phyloP scores from a whole-genome alignment of 1,139 yeast genomes.

The Ogataea hybrid region DNA sequence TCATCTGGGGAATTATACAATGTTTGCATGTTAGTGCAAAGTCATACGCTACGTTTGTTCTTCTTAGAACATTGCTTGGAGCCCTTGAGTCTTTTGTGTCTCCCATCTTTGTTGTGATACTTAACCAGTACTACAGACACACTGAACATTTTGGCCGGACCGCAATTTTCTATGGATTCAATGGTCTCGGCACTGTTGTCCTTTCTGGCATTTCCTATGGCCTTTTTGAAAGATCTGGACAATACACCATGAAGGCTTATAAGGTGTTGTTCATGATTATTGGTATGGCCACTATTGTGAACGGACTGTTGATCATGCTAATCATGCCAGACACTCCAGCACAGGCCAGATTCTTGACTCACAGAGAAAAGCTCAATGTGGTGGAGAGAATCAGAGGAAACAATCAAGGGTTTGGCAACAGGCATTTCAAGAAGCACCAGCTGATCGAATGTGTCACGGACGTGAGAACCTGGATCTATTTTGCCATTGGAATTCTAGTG shows the following conservation, averaged over 20 bases:
- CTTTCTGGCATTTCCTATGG: conserved; percentile 23
- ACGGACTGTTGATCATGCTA: conserved; percentile 45
- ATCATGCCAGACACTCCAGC: conserved; percentile 58
- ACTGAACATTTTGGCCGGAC: conserved; percentile 28
- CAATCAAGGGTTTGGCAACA: conserved; percentile 32
- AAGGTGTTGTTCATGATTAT: conserved; percentile 43
- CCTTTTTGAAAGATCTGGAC: conserved; percentile 24
- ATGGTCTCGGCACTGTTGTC: conserved; percentile 26
- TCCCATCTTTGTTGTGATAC: conserved; percentile 30
- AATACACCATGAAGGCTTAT: conserved; percentile 41
- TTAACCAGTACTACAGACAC: conserved; percentile 28
- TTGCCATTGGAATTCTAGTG: conserved; percentile 37
- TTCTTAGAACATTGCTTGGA: conserved; percentile 37
- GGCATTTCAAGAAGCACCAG: conserved; percentile 34
- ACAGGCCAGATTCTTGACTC: conserved; percentile 51
- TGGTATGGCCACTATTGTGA: conserved; percentile 38
- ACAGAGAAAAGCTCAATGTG: conserved; percentile 34
- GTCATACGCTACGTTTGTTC: conserved; percentile 35
- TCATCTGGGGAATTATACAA: conserved; percentile 23
- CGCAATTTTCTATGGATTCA: conserved; percentile 25
- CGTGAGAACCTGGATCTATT: conserved; percentile 32
- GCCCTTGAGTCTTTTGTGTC: conserved; percentile 32
- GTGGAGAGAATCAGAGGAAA: conserved; percentile 34
- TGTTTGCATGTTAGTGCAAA: conserved; percentile 32
- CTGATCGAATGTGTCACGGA: conserved; percentile 33